Conservation (phyloP, 768 basidiomycete species). For the Phylloporus arenicola region DNA sequence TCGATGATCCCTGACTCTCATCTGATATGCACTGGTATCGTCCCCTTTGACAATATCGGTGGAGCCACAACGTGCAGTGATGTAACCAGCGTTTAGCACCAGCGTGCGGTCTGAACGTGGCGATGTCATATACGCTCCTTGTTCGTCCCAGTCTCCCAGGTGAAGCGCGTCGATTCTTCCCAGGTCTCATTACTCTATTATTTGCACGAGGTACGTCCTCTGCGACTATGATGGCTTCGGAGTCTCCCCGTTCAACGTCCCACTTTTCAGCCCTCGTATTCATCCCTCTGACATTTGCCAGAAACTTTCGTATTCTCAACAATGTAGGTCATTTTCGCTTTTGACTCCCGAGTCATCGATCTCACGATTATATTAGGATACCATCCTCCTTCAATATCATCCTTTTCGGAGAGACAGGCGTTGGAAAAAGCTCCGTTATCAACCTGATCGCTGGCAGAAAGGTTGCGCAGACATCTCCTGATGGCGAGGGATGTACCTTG, state of each 20-base stretch:
- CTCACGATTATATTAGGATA: no score
- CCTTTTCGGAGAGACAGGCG: neutral
- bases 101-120: no score
- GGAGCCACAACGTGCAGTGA: neutral
- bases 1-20: no score
- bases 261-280: no score
- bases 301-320: no score
- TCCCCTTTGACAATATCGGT: neutral
- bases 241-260: no score
- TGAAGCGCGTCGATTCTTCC: neutral
- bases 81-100: neutral
- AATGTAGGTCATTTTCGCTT: no score
- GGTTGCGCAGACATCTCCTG: neutral
- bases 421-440: neutral
- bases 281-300: no score
- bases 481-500: neutral
- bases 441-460: neutral
- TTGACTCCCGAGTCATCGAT: no score
- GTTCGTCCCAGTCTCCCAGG: neutral
- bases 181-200: neutral
- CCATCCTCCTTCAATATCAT: no score
- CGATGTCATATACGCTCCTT: neutral
- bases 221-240: neutral
- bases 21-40: neutral
- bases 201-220: neutral